These are phyloP conservation scores for Colletotrichum gloeosporioides DNA, from an alignment of 2,329 filamentous ascomycete species.

Conservation along the genomic window DNA sequence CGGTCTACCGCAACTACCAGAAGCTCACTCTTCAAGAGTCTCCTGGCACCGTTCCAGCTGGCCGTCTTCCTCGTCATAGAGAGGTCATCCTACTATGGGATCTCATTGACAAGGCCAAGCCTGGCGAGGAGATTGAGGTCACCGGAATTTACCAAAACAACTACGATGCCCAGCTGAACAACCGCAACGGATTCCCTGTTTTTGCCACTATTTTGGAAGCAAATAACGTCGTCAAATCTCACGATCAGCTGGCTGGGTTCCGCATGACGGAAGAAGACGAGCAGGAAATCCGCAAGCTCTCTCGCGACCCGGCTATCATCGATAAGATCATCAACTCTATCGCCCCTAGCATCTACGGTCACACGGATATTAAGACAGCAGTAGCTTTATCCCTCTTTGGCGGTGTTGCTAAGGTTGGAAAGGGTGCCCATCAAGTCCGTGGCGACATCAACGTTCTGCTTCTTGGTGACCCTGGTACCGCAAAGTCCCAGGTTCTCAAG, in stretches of 20 bases:
- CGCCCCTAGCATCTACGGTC: slow-evolving; percentile 96
- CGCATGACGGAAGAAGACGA: slow-evolving; percentile 95
- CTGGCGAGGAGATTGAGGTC: slow-evolving; percentile 96
- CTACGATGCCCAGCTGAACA: slow-evolving; percentile 96
- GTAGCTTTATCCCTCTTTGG: slow-evolving; percentile 94
- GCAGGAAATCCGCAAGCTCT: slow-evolving; percentile 84
- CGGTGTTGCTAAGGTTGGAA: slow-evolving; percentile 89
- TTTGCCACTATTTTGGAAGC: slow-evolving; percentile 98
- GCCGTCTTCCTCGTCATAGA: slow-evolving; percentile 88
- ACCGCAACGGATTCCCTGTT: slow-evolving; percentile 97
- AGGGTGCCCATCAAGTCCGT: slow-evolving; percentile 87
- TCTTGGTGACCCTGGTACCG: slow-evolving; percentile 95
- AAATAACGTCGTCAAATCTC: slow-evolving; percentile 95
- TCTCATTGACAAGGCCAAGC: slow-evolving; percentile 94
- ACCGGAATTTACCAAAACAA: slow-evolving; percentile 98
- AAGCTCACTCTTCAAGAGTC: slow-evolving; percentile 97
- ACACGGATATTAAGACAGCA: slow-evolving; percentile 96
- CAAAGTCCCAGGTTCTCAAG: slow-evolving; percentile 96
- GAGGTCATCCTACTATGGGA: slow-evolving; percentile 98
- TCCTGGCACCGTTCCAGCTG: slow-evolving; percentile 93
- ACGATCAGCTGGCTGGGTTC: slow-evolving; percentile 97
- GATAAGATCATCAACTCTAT: slow-evolving; percentile 94
- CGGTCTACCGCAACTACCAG: slow-evolving; percentile 98
- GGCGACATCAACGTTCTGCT: slow-evolving; percentile 98
- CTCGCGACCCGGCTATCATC: slow-evolving; percentile 87